These are phyloP conservation scores for Aristolochia contorta DNA, from an alignment of 164 flowering plant species.

Conservation along the genomic window DNA sequence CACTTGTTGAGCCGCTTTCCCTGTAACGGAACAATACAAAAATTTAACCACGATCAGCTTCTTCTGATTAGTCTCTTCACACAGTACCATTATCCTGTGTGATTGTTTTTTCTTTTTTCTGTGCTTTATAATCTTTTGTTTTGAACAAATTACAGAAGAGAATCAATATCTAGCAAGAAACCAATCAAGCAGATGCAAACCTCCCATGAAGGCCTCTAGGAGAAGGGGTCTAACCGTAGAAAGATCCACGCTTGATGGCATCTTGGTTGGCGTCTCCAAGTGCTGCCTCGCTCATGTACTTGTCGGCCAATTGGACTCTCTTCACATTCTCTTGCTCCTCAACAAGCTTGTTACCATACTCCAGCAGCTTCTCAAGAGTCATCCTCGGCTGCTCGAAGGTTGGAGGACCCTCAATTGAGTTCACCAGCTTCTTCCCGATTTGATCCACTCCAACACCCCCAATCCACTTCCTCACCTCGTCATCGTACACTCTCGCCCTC, in stretches of 20 bases:
- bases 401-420: conserved; percentile 49
- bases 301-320: conserved; percentile 50
- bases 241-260: conserved; percentile 24
- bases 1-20: conserved; percentile 52
- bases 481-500: conserved; percentile 43
- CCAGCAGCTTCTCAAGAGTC: conserved; percentile 38
- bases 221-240: conserved; percentile 21
- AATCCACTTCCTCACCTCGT: conserved; percentile 49
- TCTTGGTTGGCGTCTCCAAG: conserved; percentile 39
- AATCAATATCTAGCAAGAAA: too few relatives aligned
- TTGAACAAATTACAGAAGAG: too few relatives aligned
- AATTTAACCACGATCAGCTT: not conserved
- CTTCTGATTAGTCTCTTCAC: too few relatives aligned
- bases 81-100: too few relatives aligned
- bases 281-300: conserved; percentile 33
- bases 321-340: conserved; percentile 47
- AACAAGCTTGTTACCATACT: conserved; percentile 43
- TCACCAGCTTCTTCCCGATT: conserved; percentile 41
- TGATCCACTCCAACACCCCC: conserved; percentile 24
- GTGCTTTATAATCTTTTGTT: too few relatives aligned
- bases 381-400: conserved; percentile 41
- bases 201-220: conserved; percentile 12
- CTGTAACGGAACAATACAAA: conserved; percentile 19
- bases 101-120: too few relatives aligned
- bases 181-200: conserved; percentile 18